Percentiles rank a stretch among this genome's conserved stretches.
These are phyloP conservation scores for Miscanthus lutarioriparius DNA, from an alignment of 176 grass and related monocot genomes.

Conservation along the genomic window DNA sequence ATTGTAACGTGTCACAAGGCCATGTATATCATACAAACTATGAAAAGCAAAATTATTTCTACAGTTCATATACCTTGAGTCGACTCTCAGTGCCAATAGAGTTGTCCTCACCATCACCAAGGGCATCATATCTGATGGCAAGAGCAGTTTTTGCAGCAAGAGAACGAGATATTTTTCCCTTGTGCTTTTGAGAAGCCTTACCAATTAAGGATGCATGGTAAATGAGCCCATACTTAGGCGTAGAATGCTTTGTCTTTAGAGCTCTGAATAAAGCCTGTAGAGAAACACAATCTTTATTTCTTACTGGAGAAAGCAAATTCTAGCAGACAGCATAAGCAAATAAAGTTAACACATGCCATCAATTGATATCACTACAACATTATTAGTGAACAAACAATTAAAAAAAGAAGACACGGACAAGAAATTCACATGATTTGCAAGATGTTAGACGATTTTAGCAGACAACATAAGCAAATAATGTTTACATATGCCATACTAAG, in stretches of 20 bases:
- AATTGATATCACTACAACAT: neutral
- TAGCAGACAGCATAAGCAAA: neutral
- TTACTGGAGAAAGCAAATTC: neutral
- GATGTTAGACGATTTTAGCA: neutral
- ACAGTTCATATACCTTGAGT: constrained; percentile 59
- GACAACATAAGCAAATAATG: neutral
- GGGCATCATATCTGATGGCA: constrained; percentile 80
- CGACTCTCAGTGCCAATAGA: constrained; percentile 70
- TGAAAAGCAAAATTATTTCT: neutral
- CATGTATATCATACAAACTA: neutral
- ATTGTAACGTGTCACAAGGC: constrained; percentile 3
- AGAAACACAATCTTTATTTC: constrained; percentile 22
- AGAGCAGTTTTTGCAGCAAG: constrained; percentile 82
- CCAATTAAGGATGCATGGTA: constrained; percentile 93
- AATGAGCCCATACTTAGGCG: constrained; percentile 95
- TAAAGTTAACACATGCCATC: neutral
- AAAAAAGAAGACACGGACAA: neutral
- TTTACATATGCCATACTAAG: neutral
- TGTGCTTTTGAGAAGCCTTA: constrained; percentile 69
- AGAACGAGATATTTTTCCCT: constrained; percentile 87
- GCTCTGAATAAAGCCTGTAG: constrained; percentile 84
- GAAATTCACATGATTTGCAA: neutral
- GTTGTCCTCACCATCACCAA: constrained; percentile 79
- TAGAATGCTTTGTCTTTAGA: constrained; percentile 82
- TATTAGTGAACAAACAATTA: neutral